Evolutionary conservation across 371 early-diverging fungal genomes (phyloP).

Genomic region (Mucor plumbeus): DNA sequence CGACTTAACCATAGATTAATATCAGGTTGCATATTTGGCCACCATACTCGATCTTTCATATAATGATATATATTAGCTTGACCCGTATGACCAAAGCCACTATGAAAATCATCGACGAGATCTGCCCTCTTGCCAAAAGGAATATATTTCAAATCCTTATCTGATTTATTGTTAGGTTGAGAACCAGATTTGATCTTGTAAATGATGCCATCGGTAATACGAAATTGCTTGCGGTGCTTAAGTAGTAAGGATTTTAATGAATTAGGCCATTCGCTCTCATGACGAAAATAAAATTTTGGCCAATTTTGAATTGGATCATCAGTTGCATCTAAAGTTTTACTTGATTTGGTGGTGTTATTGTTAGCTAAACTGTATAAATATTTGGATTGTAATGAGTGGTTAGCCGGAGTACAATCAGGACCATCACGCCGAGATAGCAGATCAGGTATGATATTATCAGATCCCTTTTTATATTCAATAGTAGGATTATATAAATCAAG

Average conservation of each 20-base stretch:
- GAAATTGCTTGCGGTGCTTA: background rate
- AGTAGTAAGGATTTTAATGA: background rate
- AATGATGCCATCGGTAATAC: background rate
- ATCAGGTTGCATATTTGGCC: conserved; percentile 18
- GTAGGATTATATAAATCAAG: conserved; percentile 36
- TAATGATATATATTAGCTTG: background rate
- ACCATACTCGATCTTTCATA: conserved; percentile 20
- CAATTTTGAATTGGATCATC: background rate
- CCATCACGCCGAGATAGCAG: conserved; percentile 23
- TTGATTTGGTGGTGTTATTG: no score
- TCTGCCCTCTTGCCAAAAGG: conserved; percentile 19
- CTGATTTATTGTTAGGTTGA: background rate
- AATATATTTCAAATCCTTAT: background rate
- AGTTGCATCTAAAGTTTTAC: no score
- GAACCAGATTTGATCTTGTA: background rate
- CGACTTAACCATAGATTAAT: conserved; percentile 7
- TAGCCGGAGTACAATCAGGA: conserved; percentile 6
- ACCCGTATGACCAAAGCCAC: conserved; percentile 23
- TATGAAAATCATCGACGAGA: conserved; percentile 18
- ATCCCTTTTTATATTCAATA: conserved; percentile 34
- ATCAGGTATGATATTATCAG: conserved; percentile 35
- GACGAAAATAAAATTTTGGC: background rate
- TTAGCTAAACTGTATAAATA: no score
- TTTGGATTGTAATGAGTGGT: background rate
- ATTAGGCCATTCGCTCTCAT: background rate